Base-by-base conservation (phyloP, 2,329 filamentous ascomycete species). In the Ceratocystis diversiconidia region DNA sequence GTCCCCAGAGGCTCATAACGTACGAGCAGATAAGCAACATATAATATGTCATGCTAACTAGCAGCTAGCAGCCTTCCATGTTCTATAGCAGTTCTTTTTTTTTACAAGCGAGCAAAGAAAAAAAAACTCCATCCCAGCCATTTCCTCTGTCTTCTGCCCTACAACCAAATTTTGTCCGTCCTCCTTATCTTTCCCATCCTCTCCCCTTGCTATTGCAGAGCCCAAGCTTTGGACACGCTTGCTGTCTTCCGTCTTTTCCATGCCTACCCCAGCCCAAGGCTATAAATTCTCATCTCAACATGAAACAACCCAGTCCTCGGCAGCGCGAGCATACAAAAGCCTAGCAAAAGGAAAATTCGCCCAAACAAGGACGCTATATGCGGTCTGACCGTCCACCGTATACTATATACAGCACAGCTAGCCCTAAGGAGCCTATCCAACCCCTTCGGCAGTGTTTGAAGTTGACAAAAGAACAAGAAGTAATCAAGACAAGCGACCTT, bases 261-360 rank as follows among this genome's bases (percentile, higher is more conserved):
- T 50, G 46, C 46, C 17, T 19, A 50, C 46, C 22, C 46, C 46
- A 50, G 46, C 46, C 28, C 12, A 59, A n/a, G 28, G 22, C 19
- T 52, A 52, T 22, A 52, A 59, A 59, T 59, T 59, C 15, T 59
- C 52, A 59, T 59, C 52, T 59, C 52, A 59, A 59, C 52, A 32
- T 59, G 52, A 59, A 59, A 59, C 52, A 59, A 17, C 7, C 52
- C 52, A 59, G 15, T 59, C 22, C 28, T 59, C 52, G 52, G 52
- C 52, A 59, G 52, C 52, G 52, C 52, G 32, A 59, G 22, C 1
- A 59, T n/a, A 32, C 28, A 19, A 59, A 59, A 30, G 28, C 52
- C 52, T 8, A 30, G 52, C 22, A 59, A 36, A 59, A 32, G 52
- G 52, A 25, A 32, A n/a, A 19, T n/a, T n/a, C 7, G 15, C 17